Base-by-base conservation (phyloP, 73 alveolate species). In the Tetrahymena malaccensis region DNA sequence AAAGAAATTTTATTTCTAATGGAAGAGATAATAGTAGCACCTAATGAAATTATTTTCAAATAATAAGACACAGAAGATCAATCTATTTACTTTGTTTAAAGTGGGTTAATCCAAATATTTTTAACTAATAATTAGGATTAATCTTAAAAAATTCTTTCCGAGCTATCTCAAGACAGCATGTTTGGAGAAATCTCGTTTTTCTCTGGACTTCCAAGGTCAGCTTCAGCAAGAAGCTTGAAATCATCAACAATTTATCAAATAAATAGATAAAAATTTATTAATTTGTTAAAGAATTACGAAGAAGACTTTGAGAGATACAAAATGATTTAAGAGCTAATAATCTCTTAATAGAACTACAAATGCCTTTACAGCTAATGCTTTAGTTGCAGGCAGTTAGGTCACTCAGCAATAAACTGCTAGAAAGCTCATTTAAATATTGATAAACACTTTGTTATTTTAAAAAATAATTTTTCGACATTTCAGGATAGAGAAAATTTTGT, bases 181-280 rank as follows among this genome's bases (percentile, higher is more conserved):
- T 94, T 94, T 85, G 96, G 96, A 34, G 96, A 94, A 25, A 84
- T 25, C 35, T 85, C 96, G 3, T 94, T 94, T 43, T 38, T 84
- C 27, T 84, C 96, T 58, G 96, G 96, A 10, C 25, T 56, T n/a
- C 93, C 94, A 94, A 94, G 96, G 31, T 35, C 84, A 25, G 96
- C 96, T 3, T 84, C 96, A 21, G 96, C 96, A 38, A 27, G 58
- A 83, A 38, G 94, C 10, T 19, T 85, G 13, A 85, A 35, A 10
- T 3, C 33, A 21, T 85, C 58, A 1, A 85, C 94, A 37, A 85
- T 85, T 22, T 85, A 37, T 85, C 1, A 33, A 21, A 85, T 85
- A 15, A 40, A 35, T n/a, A 85, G 94, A 40, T 19, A 85, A 4
- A 3, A 4, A 37, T 85, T 85, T 22, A 85, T 85, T 15, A 55